Percentiles rank a stretch among this genome's conserved stretches.
Evolutionary conservation across 2,329 filamentous ascomycete species (phyloP).

Genomic region (Taxawa tesnikishii): DNA sequence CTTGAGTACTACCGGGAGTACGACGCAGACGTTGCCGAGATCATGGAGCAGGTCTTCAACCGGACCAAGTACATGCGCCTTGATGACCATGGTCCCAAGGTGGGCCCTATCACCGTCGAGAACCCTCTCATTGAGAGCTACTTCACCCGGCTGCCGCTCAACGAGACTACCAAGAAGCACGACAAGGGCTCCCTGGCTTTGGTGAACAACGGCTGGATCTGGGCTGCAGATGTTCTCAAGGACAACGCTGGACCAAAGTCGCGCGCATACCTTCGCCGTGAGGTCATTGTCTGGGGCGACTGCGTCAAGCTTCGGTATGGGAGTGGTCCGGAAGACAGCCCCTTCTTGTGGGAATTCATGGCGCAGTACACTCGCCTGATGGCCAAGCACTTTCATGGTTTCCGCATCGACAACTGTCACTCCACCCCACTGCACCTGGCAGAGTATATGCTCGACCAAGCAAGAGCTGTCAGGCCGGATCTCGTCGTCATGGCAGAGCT

Average conservation of each 20-base stretch:
- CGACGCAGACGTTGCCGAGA: constrained; percentile 67
- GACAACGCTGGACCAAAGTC: constrained; percentile 89
- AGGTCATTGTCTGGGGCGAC: constrained; percentile 97
- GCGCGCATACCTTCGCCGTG: constrained; percentile 83
- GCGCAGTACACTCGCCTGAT: constrained; percentile 80
- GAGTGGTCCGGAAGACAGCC: constrained; percentile 65
- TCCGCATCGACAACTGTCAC: constrained; percentile 96
- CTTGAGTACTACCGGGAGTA: constrained; percentile 86
- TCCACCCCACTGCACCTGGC: constrained; percentile 92
- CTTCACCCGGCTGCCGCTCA: constrained; percentile 78
- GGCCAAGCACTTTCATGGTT: constrained; percentile 88
- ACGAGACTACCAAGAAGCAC: constrained; percentile 66
- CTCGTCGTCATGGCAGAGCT: constrained; percentile 89
- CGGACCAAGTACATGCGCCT: constrained; percentile 88
- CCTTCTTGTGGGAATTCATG: constrained; percentile 94
- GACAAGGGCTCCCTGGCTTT: constrained; percentile 65
- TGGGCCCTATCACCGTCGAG: constrained; percentile 62
- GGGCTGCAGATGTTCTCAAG: constrained; percentile 86
- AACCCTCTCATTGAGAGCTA: constrained; percentile 87
- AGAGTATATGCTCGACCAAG: constrained; percentile 88
- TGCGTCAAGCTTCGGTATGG: constrained; percentile 96
- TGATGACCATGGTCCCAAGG: constrained; percentile 81
- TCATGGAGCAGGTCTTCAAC: constrained; percentile 85
- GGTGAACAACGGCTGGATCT: constrained; percentile 97
- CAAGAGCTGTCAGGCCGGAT: constrained; percentile 75